Conservation (phyloP, 495 filamentous ascomycete genomes). For the Neurospora cerealis region DNA sequence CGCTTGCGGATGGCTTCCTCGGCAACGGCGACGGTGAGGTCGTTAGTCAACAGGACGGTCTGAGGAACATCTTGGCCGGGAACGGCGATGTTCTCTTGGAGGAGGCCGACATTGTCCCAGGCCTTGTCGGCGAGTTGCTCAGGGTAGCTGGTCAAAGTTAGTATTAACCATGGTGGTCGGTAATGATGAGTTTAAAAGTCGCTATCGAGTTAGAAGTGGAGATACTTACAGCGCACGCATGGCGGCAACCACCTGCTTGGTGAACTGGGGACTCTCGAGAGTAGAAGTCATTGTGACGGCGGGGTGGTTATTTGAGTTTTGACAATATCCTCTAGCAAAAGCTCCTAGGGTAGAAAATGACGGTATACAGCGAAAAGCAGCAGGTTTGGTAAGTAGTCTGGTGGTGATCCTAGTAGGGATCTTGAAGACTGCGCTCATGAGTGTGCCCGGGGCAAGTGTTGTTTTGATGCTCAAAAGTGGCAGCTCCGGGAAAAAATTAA, state of each 20-base stretch:
- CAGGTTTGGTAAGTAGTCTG: neutral
- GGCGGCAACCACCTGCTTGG: constrained; percentile 64
- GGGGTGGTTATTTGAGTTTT: neutral
- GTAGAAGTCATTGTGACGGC: constrained; percentile 11
- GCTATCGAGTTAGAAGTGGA: neutral
- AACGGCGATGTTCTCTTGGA: constrained; percentile 23
- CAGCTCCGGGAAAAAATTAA: neutral
- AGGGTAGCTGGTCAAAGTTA: constrained; percentile 55
- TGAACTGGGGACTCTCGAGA: constrained; percentile 46
- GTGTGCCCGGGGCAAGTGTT: neutral
- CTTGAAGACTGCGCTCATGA: neutral
- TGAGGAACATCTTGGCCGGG: neutral
- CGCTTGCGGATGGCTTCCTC: constrained; percentile 75
- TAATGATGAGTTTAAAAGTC: neutral
- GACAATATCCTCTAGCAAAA: neutral
- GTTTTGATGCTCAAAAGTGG: neutral
- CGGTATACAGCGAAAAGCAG: neutral
- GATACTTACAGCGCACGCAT: constrained; percentile 69
- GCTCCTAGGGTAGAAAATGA: neutral
- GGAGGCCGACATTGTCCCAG: constrained; percentile 71
- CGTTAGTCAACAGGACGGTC: constrained; percentile 73
- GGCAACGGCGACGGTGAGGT: constrained; percentile 80
- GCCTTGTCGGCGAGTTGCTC: constrained; percentile 78
- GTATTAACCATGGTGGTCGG: neutral
- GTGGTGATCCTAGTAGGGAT: neutral